These are phyloP conservation scores for Apophysomyces variabilis DNA, from an alignment of 371 early-diverging fungal species.

Conservation along the genomic window DNA sequence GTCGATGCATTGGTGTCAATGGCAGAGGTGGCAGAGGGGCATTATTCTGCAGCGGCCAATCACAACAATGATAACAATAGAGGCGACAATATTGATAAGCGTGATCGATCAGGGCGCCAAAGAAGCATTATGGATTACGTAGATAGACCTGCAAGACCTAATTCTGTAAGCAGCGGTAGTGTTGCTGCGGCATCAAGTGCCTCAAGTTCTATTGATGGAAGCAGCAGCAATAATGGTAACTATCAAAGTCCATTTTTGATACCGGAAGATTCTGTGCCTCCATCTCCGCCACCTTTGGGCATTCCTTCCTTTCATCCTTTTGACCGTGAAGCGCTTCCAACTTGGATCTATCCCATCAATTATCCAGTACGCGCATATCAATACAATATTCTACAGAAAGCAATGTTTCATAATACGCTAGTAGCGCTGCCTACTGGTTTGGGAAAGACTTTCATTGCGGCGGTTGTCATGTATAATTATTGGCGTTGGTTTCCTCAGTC, in stretches of 20 bases:
- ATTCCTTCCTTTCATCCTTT: conserved; percentile 49
- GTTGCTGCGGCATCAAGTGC: conserved; percentile 9
- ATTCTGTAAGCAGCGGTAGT: not conserved
- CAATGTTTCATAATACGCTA: conserved; percentile 85
- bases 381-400: conserved; percentile 79
- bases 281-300: conserved; percentile 26
- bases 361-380: conserved; percentile 87
- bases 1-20: conserved; percentile 18
- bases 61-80: not conserved
- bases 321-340: conserved; percentile 57
- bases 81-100: not conserved
- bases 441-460: conserved; percentile 96
- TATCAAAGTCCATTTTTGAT: not conserved
- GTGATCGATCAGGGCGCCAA: not conserved
- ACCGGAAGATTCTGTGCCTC: conserved; percentile 19
- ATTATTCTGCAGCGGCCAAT: not conserved
- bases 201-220: not conserved
- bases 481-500: conserved; percentile 93
- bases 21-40: conserved; percentile 20
- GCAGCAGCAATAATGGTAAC: not conserved
- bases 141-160: not conserved
- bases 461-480: conserved; percentile 94
- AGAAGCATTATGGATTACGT: conserved; percentile 3
- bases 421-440: conserved; percentile 91
- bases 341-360: conserved; percentile 87